phyloP scores from a whole-genome alignment of 2,329 filamentous ascomycete genomes.

The Bipolaris oryzae region DNA sequence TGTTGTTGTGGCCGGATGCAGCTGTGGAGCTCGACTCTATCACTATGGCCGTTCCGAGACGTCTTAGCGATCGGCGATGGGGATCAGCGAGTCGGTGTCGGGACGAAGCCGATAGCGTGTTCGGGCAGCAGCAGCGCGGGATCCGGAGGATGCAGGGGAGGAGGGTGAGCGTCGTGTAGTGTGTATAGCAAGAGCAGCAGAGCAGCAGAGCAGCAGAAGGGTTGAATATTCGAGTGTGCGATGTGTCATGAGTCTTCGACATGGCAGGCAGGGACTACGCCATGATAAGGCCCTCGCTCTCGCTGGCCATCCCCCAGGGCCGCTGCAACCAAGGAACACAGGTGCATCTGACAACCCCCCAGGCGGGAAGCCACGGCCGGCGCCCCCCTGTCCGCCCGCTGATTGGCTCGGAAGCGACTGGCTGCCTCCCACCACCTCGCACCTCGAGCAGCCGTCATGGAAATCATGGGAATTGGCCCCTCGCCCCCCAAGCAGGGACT shows the following conservation, averaged over 20 bases:
- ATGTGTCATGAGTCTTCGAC: slow-evolving; percentile 8
- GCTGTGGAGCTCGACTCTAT: slow-evolving; percentile 36
- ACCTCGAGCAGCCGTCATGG: slow-evolving; percentile 20
- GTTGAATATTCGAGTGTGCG: slow-evolving; percentile 13
- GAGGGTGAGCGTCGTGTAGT: not conserved
- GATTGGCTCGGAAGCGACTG: slow-evolving; percentile 26
- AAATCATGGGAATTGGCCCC: slow-evolving; percentile 15
- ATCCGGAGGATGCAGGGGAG: not conserved
- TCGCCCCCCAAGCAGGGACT: slow-evolving; percentile 13
- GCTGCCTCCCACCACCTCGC: slow-evolving; percentile 16
- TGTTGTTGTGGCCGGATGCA: slow-evolving; percentile 40
- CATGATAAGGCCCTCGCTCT: slow-evolving; percentile 22
- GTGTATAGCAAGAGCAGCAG: not conserved
- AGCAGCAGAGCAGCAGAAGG: not conserved
- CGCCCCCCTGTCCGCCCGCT: slow-evolving; percentile 15
- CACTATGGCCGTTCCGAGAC: slow-evolving; percentile 28
- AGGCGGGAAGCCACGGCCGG: slow-evolving; percentile 26
- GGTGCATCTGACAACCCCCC: slow-evolving; percentile 22
- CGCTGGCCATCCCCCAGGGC: slow-evolving; percentile 14
- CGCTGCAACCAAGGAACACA: slow-evolving; percentile 28
- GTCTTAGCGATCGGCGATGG: slow-evolving; percentile 39
- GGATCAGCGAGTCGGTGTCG: slow-evolving; percentile 38
- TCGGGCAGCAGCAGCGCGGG: slow-evolving; percentile 12
- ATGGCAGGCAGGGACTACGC: slow-evolving; percentile 7
- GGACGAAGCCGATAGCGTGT: slow-evolving; percentile 24